Conservation (phyloP, 2,329 filamentous ascomycete species). For the Coniochaeta sp. region DNA sequence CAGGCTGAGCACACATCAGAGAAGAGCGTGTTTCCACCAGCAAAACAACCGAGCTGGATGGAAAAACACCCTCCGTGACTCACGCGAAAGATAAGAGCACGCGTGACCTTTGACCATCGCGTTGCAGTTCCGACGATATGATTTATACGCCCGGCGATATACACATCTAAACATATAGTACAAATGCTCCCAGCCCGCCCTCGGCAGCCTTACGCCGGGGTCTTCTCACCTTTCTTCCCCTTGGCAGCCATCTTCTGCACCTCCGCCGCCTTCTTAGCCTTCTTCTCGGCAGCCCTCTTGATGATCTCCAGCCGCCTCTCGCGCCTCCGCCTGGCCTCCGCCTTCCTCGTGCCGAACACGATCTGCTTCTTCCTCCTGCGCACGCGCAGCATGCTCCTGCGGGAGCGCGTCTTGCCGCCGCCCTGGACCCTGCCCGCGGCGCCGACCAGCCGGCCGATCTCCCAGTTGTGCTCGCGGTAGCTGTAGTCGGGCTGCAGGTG, state of each 20-base stretch:
- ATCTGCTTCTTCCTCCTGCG: slow-evolving; percentile 12
- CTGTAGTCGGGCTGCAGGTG: slow-evolving; percentile 45
- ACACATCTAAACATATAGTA: background rate
- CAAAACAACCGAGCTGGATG: background rate
- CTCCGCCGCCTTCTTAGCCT: slow-evolving; percentile 15
- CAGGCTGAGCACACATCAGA: background rate
- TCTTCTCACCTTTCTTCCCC: slow-evolving; percentile 14
- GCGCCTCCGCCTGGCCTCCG: background rate
- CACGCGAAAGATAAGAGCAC: background rate
- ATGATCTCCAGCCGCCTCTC: slow-evolving; percentile 9
- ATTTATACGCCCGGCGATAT: background rate
- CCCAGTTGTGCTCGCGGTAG: slow-evolving; percentile 54
- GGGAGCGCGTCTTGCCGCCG: slow-evolving; percentile 37
- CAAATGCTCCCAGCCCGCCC: background rate
- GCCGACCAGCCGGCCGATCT: slow-evolving; percentile 45
- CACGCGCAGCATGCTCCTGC: slow-evolving; percentile 38
- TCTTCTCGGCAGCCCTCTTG: slow-evolving; percentile 11
- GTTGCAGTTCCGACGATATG: background rate
- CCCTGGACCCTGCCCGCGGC: slow-evolving; percentile 14
- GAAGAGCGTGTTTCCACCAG: background rate
- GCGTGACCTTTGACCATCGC: background rate
- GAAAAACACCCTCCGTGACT: background rate
- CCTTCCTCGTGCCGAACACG: slow-evolving; percentile 5
- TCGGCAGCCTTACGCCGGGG: slow-evolving; percentile 3
- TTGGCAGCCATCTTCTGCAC: slow-evolving; percentile 13